A percentile compares a stretch with the other conserved stretches of the same genome.
Conservation (phyloP, 345 rosid genomes). For the Limnanthes douglasii region DNA sequence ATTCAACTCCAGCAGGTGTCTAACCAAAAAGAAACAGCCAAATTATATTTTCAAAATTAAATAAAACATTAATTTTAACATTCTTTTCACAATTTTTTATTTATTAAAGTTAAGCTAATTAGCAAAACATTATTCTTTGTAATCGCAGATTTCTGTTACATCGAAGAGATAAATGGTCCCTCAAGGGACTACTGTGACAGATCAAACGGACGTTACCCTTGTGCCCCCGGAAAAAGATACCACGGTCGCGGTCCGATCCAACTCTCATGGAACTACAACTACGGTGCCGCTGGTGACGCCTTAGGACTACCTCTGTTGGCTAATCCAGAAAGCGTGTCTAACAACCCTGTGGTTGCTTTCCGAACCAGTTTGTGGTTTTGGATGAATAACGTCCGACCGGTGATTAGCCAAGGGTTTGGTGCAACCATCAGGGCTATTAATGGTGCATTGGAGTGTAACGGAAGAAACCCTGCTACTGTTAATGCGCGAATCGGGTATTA, state of each 20-base stretch:
- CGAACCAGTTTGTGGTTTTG: constrained; percentile 45
- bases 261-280: constrained; percentile 40
- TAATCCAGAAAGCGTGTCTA: constrained; percentile 35
- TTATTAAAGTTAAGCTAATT: no score
- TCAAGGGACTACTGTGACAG: constrained; percentile 15
- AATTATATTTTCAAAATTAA: no score
- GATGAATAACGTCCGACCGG: constrained; percentile 30
- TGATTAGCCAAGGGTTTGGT: constrained; percentile 28
- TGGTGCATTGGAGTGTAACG: constrained; percentile 37
- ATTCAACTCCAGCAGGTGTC: no score
- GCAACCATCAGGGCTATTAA: constrained; percentile 32
- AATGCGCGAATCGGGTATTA: constrained; percentile 18
- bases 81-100: no score
- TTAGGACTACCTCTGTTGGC: constrained; percentile 22
- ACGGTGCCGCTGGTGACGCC: constrained; percentile 31
- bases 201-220: constrained; percentile 7
- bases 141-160: constrained; percentile 25
- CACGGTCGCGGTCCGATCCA: constrained; percentile 48
- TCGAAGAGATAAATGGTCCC: constrained; percentile 19
- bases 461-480: constrained; percentile 14
- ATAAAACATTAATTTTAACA: no score
- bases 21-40: no score
- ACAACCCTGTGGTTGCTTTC: constrained; percentile 21
- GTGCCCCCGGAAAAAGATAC: constrained; percentile 22
- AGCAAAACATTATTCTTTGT: no score